Conservation (phyloP, 345 rosid genomes). For the Abelmoschus esculentus region DNA sequence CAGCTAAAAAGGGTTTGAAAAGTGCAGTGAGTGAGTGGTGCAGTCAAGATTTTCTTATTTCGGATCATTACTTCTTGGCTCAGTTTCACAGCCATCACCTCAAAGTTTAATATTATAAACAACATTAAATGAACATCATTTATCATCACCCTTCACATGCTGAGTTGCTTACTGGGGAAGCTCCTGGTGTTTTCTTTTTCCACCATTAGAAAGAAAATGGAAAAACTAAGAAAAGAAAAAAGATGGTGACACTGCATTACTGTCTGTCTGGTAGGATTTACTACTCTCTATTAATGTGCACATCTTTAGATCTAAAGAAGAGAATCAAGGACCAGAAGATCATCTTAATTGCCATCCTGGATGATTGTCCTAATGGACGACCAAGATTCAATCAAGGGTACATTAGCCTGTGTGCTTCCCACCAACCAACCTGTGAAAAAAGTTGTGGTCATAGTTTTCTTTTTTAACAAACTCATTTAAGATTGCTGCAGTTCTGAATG, state of each 20-base stretch:
- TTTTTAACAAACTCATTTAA: slow-evolving; percentile 25
- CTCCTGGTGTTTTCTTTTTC: background rate
- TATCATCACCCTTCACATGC: background rate
- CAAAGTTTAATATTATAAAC: background rate
- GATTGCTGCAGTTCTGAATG: slow-evolving; percentile 18
- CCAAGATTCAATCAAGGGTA: slow-evolving; percentile 18
- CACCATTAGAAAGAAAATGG: background rate
- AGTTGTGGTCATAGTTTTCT: slow-evolving; percentile 15
- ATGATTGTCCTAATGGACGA: slow-evolving; percentile 16
- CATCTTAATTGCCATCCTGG: slow-evolving; percentile 12
- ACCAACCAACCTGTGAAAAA: slow-evolving; percentile 24
- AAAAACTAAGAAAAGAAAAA: background rate
- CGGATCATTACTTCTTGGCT: slow-evolving; percentile 11
- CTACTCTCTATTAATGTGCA: slow-evolving; percentile 6
- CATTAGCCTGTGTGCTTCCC: slow-evolving; percentile 11
- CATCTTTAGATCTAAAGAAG: slow-evolving; percentile 8
- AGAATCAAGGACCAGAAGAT: slow-evolving; percentile 19
- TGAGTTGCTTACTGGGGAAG: background rate
- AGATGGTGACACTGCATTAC: background rate
- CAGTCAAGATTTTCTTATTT: slow-evolving; percentile 4
- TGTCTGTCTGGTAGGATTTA: slow-evolving; percentile 4
- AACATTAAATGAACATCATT: too few relatives aligned
- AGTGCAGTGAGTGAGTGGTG: slow-evolving; percentile 1
- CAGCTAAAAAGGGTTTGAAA: background rate
- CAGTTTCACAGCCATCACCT: slow-evolving; percentile 1